Percentiles rank a stretch among this genome's conserved stretches.
phyloP scores from a whole-genome alignment of 2,329 filamentous ascomycete genomes.

The Neopestalotiopsis clavispora region DNA sequence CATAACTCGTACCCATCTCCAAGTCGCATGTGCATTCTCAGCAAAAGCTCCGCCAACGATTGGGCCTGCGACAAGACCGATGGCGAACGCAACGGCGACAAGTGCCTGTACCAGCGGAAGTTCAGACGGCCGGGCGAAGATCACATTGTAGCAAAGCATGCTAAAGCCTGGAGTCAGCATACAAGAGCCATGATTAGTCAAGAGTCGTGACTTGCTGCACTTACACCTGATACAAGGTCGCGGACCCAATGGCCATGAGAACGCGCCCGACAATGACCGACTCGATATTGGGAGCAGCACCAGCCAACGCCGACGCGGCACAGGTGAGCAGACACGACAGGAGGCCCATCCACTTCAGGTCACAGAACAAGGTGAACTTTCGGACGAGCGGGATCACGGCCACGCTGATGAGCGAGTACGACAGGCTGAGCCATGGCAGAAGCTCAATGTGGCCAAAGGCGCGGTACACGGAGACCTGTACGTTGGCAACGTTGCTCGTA shows the following conservation, averaged over 20 bases:
- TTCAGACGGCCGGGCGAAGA: constrained; percentile 27
- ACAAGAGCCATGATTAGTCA: neutral
- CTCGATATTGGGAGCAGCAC: constrained; percentile 33
- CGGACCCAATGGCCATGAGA: constrained; percentile 37
- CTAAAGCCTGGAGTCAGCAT: constrained; percentile 10
- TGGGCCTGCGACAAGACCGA: constrained; percentile 30
- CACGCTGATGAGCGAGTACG: constrained; percentile 39
- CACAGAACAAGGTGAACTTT: constrained; percentile 37
- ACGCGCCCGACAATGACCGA: constrained; percentile 38
- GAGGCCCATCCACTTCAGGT: constrained; percentile 36
- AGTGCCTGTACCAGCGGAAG: constrained; percentile 24
- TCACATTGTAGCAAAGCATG: constrained; percentile 26
- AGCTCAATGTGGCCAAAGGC: constrained; percentile 46
- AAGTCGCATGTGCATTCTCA: constrained; percentile 40
- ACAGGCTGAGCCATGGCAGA: constrained; percentile 44
- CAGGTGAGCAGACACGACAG: constrained; percentile 33
- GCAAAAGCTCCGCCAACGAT: constrained; percentile 40
- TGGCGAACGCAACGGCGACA: constrained; percentile 31
- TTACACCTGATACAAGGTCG: constrained; percentile 37
- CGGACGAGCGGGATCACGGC: constrained; percentile 39
- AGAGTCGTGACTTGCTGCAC: constrained; percentile 8
- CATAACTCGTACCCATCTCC: constrained; percentile 41
- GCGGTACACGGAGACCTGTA: constrained; percentile 62
- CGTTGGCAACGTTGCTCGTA: constrained; percentile 54
- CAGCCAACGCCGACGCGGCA: constrained; percentile 34